These are phyloP conservation scores for Cystoderma amianthinum DNA, from an alignment of 768 basidiomycete species.

Conservation along the genomic window DNA sequence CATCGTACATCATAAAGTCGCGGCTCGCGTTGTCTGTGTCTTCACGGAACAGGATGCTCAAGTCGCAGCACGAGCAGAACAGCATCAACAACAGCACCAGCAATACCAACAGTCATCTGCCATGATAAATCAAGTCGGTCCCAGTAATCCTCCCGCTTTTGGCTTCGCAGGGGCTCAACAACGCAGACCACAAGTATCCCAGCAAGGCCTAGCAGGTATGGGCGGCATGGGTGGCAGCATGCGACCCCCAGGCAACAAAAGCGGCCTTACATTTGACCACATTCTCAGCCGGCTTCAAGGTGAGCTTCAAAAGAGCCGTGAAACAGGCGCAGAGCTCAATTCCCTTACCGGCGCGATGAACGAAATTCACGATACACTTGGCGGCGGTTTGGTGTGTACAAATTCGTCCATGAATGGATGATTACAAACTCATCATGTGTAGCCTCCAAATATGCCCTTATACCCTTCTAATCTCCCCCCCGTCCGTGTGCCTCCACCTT, in stretches of 20 bases:
- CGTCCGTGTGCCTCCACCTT: constrained; percentile 61
- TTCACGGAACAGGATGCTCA: constrained; percentile 82
- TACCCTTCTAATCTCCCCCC: constrained; percentile 58
- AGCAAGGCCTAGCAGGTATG: constrained; percentile 61
- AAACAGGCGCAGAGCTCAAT: constrained; percentile 84
- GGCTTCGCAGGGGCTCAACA: constrained; percentile 19
- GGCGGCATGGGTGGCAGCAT: constrained; percentile 72
- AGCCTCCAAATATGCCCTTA: constrained; percentile 1
- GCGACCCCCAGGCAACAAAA: constrained; percentile 64
- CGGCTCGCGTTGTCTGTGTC: constrained; percentile 87
- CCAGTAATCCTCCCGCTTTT: constrained; percentile 9
- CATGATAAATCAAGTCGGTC: constrained; percentile 13
- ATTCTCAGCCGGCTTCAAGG: constrained; percentile 84
- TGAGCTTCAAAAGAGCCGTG: constrained; percentile 93
- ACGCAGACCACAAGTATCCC: constrained; percentile 50
- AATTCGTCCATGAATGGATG: constrained; percentile 1
- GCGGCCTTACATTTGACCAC: constrained; percentile 87
- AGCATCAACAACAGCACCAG: constrained; percentile 49
- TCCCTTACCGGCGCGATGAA: constrained; percentile 72
- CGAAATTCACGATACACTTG: constrained; percentile 90
- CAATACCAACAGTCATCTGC: constrained; percentile 20
- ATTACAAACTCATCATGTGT: constrained; percentile 2
- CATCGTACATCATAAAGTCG: constrained; percentile 97
- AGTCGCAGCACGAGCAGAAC: constrained; percentile 64
- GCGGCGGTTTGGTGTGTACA: constrained; percentile 59